Evolutionary conservation across 2,329 filamentous ascomycete genomes (phyloP).

Genomic region (Ophioceras dolichostomum): DNA sequence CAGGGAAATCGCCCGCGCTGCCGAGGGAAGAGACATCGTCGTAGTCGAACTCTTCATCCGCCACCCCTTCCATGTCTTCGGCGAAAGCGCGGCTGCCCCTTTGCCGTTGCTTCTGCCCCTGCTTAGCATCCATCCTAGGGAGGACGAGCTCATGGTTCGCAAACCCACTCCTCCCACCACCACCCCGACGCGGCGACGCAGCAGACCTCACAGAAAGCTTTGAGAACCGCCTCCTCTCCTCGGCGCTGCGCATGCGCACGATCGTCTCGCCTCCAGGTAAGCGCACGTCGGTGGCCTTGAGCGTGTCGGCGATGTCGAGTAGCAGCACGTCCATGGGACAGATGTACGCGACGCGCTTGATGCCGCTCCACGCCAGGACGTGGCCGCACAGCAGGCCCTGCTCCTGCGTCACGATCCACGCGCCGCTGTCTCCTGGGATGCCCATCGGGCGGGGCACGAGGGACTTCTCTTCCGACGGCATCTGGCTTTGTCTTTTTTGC

Average conservation of each 20-base stretch:
- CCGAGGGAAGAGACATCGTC: too few species aligned
- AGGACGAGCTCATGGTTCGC: neutral
- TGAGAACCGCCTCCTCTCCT: slow-evolving; percentile 2
- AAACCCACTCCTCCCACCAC: neutral
- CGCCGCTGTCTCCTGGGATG: slow-evolving; percentile 81
- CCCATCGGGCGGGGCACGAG: slow-evolving; percentile 30
- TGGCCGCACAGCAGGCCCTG: slow-evolving; percentile 79
- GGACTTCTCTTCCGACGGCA: neutral
- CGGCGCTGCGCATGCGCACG: slow-evolving; percentile 12
- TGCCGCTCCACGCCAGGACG: slow-evolving; percentile 75
- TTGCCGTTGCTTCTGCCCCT: neutral
- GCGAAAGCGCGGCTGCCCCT: too few species aligned
- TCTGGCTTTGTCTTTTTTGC: too few species aligned
- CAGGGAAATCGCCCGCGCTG: too few species aligned
- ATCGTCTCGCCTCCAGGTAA: slow-evolving; percentile 50
- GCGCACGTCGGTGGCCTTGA: slow-evolving; percentile 57
- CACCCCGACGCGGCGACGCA: too few species aligned
- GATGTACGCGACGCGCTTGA: slow-evolving; percentile 77
- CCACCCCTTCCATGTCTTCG: too few species aligned
- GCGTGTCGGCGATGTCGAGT: slow-evolving; percentile 68
- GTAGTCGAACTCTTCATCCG: too few species aligned
- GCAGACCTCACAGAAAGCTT: too few species aligned
- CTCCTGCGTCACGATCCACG: slow-evolving; percentile 77
- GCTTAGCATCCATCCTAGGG: neutral
- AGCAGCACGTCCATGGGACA: slow-evolving; percentile 89